Conservation (phyloP, 805 yeast species). For the Wickerhamomyces hampshirensis region DNA sequence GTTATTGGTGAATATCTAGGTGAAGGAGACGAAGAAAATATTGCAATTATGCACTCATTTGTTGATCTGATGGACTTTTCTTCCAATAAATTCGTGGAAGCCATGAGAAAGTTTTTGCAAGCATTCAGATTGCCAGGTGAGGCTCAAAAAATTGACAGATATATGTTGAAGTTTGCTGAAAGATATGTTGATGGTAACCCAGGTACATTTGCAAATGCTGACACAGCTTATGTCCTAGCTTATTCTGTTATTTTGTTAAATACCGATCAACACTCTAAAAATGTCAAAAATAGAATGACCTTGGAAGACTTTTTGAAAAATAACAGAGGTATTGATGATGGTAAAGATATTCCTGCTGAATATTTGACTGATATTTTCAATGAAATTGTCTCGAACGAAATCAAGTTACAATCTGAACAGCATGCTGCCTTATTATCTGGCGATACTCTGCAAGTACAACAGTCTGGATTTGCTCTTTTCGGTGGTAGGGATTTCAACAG, state of each 20-base stretch:
- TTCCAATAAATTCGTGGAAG: constrained; percentile 68
- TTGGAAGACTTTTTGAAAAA: constrained; percentile 80
- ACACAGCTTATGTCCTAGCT: constrained; percentile 86
- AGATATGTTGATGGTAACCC: constrained; percentile 88
- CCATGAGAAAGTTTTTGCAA: constrained; percentile 80
- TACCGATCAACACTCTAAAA: constrained; percentile 90
- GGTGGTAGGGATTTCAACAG: constrained; percentile 65
- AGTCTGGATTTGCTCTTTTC: constrained; percentile 50
- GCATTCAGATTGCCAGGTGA: constrained; percentile 95
- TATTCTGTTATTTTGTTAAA: constrained; percentile 90
- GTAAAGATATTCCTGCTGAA: constrained; percentile 74
- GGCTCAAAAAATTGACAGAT: constrained; percentile 95
- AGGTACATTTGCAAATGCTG: constrained; percentile 82
- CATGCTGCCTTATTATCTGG: constrained; percentile 83
- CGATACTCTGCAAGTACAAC: constrained; percentile 35
- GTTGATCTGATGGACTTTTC: constrained; percentile 83
- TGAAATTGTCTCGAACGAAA: constrained; percentile 81
- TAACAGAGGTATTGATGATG: constrained; percentile 90
- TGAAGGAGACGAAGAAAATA: constrained; percentile 74
- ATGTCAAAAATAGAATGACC: constrained; percentile 83
- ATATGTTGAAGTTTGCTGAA: constrained; percentile 95
- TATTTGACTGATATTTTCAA: constrained; percentile 62
- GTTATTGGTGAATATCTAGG: constrained; percentile 90
- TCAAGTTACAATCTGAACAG: constrained; percentile 88
- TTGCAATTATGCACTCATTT: constrained; percentile 87